These are phyloP conservation scores for Pleurotus tuoliensis DNA, from an alignment of 768 basidiomycete genomes.

Conservation along the genomic window DNA sequence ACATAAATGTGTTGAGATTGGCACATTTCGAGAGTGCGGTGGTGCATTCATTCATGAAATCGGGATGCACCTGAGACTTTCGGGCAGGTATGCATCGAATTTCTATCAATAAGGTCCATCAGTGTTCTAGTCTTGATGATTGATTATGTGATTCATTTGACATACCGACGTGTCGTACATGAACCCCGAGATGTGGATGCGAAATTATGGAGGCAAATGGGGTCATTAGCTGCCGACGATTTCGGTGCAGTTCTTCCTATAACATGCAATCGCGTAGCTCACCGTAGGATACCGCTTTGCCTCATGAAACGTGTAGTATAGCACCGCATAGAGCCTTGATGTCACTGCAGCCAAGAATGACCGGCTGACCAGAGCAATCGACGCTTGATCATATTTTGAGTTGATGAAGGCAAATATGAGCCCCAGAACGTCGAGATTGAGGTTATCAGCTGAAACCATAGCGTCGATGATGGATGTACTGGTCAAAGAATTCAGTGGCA, in stretches of 20 bases:
- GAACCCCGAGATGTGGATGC: constrained; percentile 49
- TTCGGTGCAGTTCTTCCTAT: neutral
- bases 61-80: constrained; percentile 34
- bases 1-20: constrained; percentile 57
- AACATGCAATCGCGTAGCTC: constrained; percentile 15
- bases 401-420: constrained; percentile 53
- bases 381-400: constrained; percentile 49
- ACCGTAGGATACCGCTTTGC: constrained; percentile 56
- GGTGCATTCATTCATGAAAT: constrained; percentile 51
- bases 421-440: constrained; percentile 71
- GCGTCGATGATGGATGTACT: no score
- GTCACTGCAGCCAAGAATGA: constrained; percentile 63
- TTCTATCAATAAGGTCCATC: constrained; percentile 29
- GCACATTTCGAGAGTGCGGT: constrained; percentile 42
- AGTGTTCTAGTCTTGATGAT: neutral
- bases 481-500: no score
- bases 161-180: constrained; percentile 58
- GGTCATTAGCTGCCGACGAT: constrained; percentile 35
- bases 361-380: constrained; percentile 59
- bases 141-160: neutral
- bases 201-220: constrained; percentile 57
- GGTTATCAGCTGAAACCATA: constrained; percentile 66
- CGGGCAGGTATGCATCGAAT: constrained; percentile 43
- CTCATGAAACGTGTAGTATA: constrained; percentile 52
- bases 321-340: constrained; percentile 55